Evolutionary conservation across 2,329 filamentous ascomycete genomes (phyloP).

Genomic region (Plenodomus biglobosus): DNA sequence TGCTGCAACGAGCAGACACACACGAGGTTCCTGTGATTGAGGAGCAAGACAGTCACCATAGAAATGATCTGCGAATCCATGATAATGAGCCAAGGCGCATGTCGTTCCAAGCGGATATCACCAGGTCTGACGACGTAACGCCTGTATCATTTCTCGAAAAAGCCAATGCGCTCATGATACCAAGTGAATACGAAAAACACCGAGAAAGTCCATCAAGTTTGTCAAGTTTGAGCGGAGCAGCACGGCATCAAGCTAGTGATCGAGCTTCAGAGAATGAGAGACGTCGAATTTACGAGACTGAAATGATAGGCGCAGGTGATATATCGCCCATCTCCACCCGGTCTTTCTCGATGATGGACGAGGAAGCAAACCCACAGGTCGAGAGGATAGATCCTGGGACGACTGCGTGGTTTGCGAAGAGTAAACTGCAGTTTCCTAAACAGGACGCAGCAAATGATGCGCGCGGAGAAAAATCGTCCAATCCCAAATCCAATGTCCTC

Average conservation of each 20-base stretch:
- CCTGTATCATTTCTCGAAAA: not conserved
- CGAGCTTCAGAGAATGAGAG: not conserved
- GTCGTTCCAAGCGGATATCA: not conserved
- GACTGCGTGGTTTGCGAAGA: conserved; percentile 13
- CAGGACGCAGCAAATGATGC: not conserved
- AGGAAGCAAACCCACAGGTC: conserved; percentile 3
- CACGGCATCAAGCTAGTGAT: not conserved
- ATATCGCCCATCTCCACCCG: conserved; percentile 28
- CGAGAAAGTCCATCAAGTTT: not conserved
- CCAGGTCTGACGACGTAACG: not conserved
- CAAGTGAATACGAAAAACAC: not conserved
- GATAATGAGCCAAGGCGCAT: not conserved
- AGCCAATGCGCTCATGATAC: not conserved
- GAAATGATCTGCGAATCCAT: not conserved
- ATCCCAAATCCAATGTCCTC: not conserved
- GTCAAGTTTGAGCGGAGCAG: not conserved
- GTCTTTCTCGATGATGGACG: conserved; percentile 11
- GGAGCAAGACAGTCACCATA: not conserved
- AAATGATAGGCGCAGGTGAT: conserved; percentile 26
- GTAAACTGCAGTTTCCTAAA: conserved; percentile 14
- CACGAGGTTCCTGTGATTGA: not conserved
- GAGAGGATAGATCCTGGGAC: conserved; percentile 2
- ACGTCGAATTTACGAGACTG: conserved; percentile 24
- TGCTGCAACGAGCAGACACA: not conserved
- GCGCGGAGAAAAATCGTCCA: not conserved